Base-by-base conservation (phyloP, 352 stramenopile genomes). In the Phytophthora cryptogea region DNA sequence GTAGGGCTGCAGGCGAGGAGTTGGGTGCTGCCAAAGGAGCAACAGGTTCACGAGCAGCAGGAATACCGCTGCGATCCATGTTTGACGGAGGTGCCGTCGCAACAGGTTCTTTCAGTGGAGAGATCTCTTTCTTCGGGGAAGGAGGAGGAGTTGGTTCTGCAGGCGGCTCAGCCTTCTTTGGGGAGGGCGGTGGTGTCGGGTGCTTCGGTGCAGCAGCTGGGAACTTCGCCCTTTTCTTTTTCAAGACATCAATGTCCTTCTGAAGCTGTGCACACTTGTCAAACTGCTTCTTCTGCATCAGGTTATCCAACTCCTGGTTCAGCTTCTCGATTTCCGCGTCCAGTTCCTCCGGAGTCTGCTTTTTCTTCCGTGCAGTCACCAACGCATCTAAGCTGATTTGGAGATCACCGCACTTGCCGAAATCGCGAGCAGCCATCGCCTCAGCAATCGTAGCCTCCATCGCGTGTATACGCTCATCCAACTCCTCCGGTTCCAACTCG, bases 241-340 rank as follows among this genome's bases (percentile, higher is more conserved):
- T 94, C 33, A 94, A 45, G 14, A 76, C 68, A 36, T 94, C 84
- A 39, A 96, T 92, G 30, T 95, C 77, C 23, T 81, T 90, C 30
- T 96, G 88, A 35, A 96, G 72, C n/a, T 89, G 67, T 0, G 83
- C 78, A 43, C 86, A 96, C 56, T 95, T 95, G 43, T 90, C 83
- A 40, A 95, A 95, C 52, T 91, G 65, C 52, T 96, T 96, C 23
- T 78, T 74, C 46, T 89, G 70, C 86, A 96, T 92, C 36, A 87
- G 49, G 2, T 53, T 57, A 14, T 74, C 72, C 10, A 95, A 77
- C 42, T 92, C 80, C 9, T 58, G 50, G 23, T 94, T 93, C n/a
- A 95, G 53, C 8, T 68, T 70, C 8, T 74, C 75, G 45, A 96
- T 92, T 47, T 94, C 84, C 3, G 68, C 70, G 48, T 96, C 86